Conservation (phyloP, 371 early-diverging fungal genomes). For the Batkoa obscura region DNA sequence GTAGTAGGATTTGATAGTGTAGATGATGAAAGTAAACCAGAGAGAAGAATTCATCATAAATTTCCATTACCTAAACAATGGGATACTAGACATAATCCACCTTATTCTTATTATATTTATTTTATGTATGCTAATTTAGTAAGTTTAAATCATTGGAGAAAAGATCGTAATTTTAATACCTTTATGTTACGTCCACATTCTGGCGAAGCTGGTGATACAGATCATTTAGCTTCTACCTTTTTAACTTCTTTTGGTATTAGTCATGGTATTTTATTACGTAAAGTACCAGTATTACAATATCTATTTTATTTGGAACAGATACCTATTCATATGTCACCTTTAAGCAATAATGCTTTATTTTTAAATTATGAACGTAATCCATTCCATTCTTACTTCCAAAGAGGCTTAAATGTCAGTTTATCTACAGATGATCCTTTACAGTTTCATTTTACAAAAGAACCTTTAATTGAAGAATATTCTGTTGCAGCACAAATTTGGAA, state of each 20-base stretch:
- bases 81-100: conserved; percentile 66
- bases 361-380: conserved; percentile 94
- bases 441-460: conserved; percentile 97
- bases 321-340: conserved; percentile 96
- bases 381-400: conserved; percentile 81
- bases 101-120: conserved; percentile 95
- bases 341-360: conserved; percentile 96
- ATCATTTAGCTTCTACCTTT: conserved; percentile 86
- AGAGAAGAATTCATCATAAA: conserved; percentile 60
- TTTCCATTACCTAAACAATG: conserved; percentile 77
- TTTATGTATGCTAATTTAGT: conserved; percentile 86
- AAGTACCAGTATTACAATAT: conserved; percentile 93
- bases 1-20: conserved; percentile 95
- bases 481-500: conserved; percentile 98
- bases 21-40: conserved; percentile 93
- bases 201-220: conserved; percentile 96
- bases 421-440: conserved; percentile 98
- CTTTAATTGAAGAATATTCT: conserved; percentile 96
- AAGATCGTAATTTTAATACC: conserved; percentile 65
- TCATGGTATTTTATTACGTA: conserved; percentile 92
- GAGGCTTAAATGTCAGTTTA: conserved; percentile 88
- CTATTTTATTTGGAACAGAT: conserved; percentile 90
- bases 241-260: conserved; percentile 78
- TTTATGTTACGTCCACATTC: conserved; percentile 91
- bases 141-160: conserved; percentile 72